Percentiles rank a stretch among this genome's conserved stretches.
Evolutionary conservation across 768 basidiomycete species (phyloP).

Genomic region (Rhodotorula babjevae): DNA sequence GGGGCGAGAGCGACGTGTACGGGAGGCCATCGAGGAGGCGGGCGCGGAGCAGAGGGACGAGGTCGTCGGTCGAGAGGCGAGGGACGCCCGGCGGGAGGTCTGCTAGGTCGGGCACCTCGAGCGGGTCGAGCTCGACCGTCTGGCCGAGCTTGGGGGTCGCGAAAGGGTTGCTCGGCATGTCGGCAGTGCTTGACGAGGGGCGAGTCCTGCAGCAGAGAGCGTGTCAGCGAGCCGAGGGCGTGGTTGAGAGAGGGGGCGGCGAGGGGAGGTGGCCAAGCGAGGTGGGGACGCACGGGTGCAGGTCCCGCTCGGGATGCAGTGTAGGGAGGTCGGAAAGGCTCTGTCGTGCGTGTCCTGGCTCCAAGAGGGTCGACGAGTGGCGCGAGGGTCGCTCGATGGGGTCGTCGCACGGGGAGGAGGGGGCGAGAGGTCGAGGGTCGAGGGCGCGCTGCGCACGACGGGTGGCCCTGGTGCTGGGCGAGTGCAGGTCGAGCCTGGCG

Average conservation of each 20-base stretch:
- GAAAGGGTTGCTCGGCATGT: background rate
- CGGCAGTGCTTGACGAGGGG: background rate
- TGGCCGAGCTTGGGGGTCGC: background rate
- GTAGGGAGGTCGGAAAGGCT: background rate
- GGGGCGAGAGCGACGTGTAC: conserved; percentile 69
- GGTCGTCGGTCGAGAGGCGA: conserved; percentile 66
- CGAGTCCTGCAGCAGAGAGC: background rate
- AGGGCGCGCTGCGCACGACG: too few relatives aligned
- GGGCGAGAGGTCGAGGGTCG: background rate
- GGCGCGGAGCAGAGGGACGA: conserved; percentile 78
- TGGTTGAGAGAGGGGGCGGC: background rate
- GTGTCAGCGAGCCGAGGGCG: background rate
- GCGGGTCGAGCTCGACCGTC: conserved; percentile 33
- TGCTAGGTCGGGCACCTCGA: conserved; percentile 47
- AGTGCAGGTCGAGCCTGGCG: too few relatives aligned
- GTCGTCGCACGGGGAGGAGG: too few relatives aligned
- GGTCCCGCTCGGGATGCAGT: too few relatives aligned
- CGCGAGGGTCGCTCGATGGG: too few relatives aligned
- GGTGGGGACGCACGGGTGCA: background rate
- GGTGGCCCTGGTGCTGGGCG: too few relatives aligned
- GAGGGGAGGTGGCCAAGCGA: background rate
- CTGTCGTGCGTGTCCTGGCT: background rate
- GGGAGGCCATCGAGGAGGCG: conserved; percentile 78
- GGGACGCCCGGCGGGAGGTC: conserved; percentile 64
- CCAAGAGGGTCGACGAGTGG: background rate